Evolutionary conservation across 768 basidiomycete genomes (phyloP), one percentile per base, ranked within the genome.

Genomic region (Filobasidium floriforme): DNA sequence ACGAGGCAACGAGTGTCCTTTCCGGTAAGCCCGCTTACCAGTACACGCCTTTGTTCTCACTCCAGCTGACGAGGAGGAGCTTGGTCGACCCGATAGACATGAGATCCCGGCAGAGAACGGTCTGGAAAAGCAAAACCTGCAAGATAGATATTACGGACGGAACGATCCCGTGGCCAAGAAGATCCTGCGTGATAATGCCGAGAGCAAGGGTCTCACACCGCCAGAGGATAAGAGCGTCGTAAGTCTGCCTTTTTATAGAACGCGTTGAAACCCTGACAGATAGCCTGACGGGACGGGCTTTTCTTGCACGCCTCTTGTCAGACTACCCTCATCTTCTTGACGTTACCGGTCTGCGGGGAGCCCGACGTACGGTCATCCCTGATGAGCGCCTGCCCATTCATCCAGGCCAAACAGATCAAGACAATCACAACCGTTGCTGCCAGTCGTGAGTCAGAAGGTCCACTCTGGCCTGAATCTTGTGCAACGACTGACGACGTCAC

Each of bases 131-230:
- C 94, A 99, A 79, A 97, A 91, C 74, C 87, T 98, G 60, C 87
- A 89, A 72, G 94, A 98, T 80, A 83, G 96, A 61, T 98, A 91
- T 79, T 87, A 98, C 78, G 96, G 96, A 7, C 81, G 82, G 29
- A 90, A 89, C 69, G 96, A 98, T 75, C 92, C 94, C 14, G 94
- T 99, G 4, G 96, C 96, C 11, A 85, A 84, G 68, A 96, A 92
- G 80, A 92, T 98, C 52, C 75, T 99, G 77, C 77, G 84, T 1
- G 82, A 80, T n/a, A 85, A 90, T 77, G 92, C 94, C 0, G 88
- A 88, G 52, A 81, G 75, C 26, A 86, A 89, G 73, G 94, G 93
- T 0, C 81, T 99, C 62, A 86, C 88, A 63, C 87, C 92, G 18
- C 96, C 96, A 66, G 92, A 92, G 68, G 96, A 99, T 76, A 75